These are phyloP conservation scores for Hebeloma cylindrosporum DNA, from an alignment of 768 basidiomycete genomes.

Conservation along the genomic window DNA sequence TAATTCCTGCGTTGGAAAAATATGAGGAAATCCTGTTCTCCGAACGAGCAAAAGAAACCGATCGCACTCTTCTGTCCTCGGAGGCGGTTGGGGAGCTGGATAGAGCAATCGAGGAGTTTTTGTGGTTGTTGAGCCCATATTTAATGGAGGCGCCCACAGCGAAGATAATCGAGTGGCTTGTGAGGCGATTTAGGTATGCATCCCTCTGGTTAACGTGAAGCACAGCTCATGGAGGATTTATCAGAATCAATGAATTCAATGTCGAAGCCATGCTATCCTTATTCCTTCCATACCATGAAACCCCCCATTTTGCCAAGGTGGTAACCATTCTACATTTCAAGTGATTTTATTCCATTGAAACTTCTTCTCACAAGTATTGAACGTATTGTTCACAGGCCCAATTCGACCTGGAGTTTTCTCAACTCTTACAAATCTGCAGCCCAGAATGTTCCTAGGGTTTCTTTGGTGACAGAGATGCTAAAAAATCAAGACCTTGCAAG, in stretches of 20 bases:
- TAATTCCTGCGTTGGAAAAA: constrained; percentile 56
- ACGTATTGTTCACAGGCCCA: constrained; percentile 41
- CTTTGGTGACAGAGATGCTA: constrained; percentile 77
- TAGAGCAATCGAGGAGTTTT: constrained; percentile 54
- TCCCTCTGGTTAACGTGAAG: background rate
- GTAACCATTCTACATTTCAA: constrained; percentile 79
- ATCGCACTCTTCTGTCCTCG: constrained; percentile 72
- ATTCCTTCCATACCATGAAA: constrained; percentile 94
- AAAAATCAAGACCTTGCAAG: constrained; percentile 69
- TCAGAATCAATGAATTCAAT: constrained; percentile 92
- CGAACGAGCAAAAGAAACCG: constrained; percentile 68
- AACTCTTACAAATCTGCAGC: constrained; percentile 75
- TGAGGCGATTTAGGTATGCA: constrained; percentile 83
- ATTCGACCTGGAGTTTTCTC: constrained; percentile 68
- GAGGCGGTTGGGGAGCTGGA: constrained; percentile 69
- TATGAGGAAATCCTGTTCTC: constrained; percentile 80
- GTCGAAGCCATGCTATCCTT: constrained; percentile 71
- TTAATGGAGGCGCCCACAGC: constrained; percentile 78
- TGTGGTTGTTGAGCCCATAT: constrained; percentile 76
- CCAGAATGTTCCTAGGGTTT: constrained; percentile 67
- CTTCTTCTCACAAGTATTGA: background rate
- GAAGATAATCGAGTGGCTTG: constrained; percentile 92
- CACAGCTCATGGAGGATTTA: constrained; percentile 4
- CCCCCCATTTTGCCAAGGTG: constrained; percentile 93
- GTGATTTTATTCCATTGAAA: constrained; percentile 33